Evolutionary conservation across 148 eudicot genomes (phyloP), one percentile per base, ranked within the genome.

Genomic region (Chenopodium quinoa): DNA sequence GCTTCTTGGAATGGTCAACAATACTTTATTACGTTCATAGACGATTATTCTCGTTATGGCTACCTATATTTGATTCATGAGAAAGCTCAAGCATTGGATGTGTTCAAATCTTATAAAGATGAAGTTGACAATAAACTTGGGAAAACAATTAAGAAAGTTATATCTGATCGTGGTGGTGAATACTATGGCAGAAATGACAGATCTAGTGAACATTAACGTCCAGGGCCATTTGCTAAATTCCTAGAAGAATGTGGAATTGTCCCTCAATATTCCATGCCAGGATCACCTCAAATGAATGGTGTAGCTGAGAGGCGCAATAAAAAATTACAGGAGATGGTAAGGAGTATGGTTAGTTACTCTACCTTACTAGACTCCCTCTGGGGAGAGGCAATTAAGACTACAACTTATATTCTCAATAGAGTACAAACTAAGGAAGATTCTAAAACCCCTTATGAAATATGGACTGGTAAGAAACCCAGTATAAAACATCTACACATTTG

Each of bases 1-100:
- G 8, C 73, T 44, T 78, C 73, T 3, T 44, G 80, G 73, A 78
- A 78, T 78, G 80, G 62, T 65, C 80, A 78, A 47, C 25, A 67
- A 27, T 78, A 78, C 9, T 78, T 78, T 66, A 46, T 67, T 16
- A 34, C 64, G 31, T 58, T 76, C 79, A 76, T 76, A 58, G 69
- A 60, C 25, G 27, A 76, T 9, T 58, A 76, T 8, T 76, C 52
- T 9, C 0, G 8, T 40, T 40, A 40, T 40, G 44, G 44, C 44
- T 40, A 40, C 48, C 4, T 76, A 60, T 20, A 23, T 58, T 48
- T 76, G 14, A 76, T 60, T 2, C 50, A 76, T 34, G 79, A 76
- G 14, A 76, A n/a, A 32, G 47, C 37, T 8, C 44, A 40, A 40
- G 44, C 8, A 40, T 10, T 76, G 13, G 79, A 76, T 44, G 29